Evolutionary conservation across 345 rosid genomes (phyloP).

Genomic region (Sisymbrium altissimum): DNA sequence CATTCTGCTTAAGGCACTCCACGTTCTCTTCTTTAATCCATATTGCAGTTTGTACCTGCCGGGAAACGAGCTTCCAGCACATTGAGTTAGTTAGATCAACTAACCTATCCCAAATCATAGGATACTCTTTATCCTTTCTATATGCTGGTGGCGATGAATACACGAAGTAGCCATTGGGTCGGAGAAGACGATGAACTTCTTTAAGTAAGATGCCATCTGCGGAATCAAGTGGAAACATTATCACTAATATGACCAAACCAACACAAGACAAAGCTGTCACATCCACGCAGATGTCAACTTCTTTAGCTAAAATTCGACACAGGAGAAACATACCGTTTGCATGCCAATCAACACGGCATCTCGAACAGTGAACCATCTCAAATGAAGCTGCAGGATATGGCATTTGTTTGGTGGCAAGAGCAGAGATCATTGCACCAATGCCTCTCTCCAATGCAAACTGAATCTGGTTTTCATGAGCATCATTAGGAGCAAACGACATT

Average conservation of each 20-base stretch:
- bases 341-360: conserved; percentile 97
- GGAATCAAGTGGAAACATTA: not conserved
- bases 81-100: conserved; percentile 66
- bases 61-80: conserved; percentile 97
- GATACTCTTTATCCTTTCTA: conserved; percentile 76
- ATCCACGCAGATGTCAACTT: not conserved
- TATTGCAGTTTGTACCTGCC: conserved; percentile 84
- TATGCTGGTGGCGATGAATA: conserved; percentile 96
- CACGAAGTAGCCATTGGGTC: conserved; percentile 79
- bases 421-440: conserved; percentile 81
- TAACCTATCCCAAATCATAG: conserved; percentile 77
- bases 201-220: conserved; percentile 90
- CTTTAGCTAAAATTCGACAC: not conserved
- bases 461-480: conserved; percentile 94
- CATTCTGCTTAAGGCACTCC: conserved; percentile 57
- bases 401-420: conserved; percentile 75
- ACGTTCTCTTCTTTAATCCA: conserved; percentile 72
- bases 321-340: conserved; percentile 60
- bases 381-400: conserved; percentile 87
- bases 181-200: conserved; percentile 78
- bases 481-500: conserved; percentile 96
- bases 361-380: conserved; percentile 97
- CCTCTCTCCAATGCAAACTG: conserved; percentile 98
- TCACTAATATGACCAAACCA: not conserved
- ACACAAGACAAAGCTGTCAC: not conserved